A percentile compares a stretch with the other conserved stretches of the same genome.
phyloP scores from a whole-genome alignment of 116 monocot species.

The Phalaenopsis hybrid region DNA sequence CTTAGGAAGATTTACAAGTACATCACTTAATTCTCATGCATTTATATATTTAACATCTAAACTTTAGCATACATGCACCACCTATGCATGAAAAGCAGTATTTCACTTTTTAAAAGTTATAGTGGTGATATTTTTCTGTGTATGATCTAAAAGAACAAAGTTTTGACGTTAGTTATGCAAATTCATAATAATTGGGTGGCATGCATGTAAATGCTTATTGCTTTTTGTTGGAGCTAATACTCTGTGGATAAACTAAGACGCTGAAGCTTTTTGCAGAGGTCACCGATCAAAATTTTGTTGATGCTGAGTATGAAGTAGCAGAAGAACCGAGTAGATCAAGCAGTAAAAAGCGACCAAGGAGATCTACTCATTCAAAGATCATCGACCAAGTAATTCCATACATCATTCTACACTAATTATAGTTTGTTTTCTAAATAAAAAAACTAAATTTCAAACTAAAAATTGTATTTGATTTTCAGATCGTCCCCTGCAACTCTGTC shows the following conservation, averaged over 20 bases:
- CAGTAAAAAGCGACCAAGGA: conserved; percentile 20
- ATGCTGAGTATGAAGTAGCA: conserved; percentile 29
- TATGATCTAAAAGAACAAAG: no score
- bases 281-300: conserved; percentile 73
- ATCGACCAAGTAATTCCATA: conserved; percentile 17
- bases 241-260: neutral
- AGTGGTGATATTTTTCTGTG: no score
- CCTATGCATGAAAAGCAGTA: no score
- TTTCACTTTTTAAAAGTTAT: no score
- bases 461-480: conserved; percentile 11
- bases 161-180: no score
- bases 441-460: neutral
- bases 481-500: conserved; percentile 13
- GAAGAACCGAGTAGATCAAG: conserved; percentile 12
- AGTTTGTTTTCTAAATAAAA: neutral
- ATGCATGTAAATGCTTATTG: no score
- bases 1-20: no score
- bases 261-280: conserved; percentile 35
- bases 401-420: neutral
- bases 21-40: no score
- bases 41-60: no score
- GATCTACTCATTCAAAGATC: neutral
- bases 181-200: no score
- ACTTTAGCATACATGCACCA: no score
- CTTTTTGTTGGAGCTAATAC: no score